Evolutionary conservation across 768 basidiomycete genomes (phyloP).

Genomic region (Lactarius indigo): DNA sequence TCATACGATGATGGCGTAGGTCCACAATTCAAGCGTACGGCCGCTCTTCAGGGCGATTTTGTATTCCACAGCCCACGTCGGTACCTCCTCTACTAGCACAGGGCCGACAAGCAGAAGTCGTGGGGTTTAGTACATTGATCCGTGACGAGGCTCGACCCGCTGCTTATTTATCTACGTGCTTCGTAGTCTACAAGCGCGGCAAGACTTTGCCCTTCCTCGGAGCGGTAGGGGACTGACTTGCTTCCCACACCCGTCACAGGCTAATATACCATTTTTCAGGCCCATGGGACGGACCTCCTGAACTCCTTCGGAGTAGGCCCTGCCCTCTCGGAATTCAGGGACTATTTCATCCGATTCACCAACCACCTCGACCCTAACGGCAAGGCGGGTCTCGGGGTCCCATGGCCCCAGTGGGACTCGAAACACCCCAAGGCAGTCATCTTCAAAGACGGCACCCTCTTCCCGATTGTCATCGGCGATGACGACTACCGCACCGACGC

Average conservation of each 20-base stretch:
- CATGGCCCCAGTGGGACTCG: constrained; percentile 22
- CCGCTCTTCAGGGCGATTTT: constrained; percentile 24
- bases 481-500: constrained; percentile 20
- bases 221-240: constrained; percentile 3
- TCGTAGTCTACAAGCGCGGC: constrained; percentile 21
- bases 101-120: constrained; percentile 17
- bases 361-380: constrained; percentile 25
- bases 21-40: constrained; percentile 23
- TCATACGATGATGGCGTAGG: not conserved
- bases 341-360: constrained; percentile 23
- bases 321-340: constrained; percentile 8
- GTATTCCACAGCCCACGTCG: constrained; percentile 25
- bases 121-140: constrained; percentile 20
- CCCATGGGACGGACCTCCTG: constrained; percentile 12
- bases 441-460: constrained; percentile 9
- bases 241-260: not conserved
- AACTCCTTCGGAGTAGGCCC: constrained; percentile 5
- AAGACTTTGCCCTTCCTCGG: constrained; percentile 19
- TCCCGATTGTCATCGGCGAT: constrained; percentile 8
- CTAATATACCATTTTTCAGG: constrained; percentile 7
- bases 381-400: not conserved
- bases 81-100: constrained; percentile 15
- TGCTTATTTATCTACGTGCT: not conserved
- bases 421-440: constrained; percentile 14
- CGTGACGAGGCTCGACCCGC: too few relatives aligned